These are phyloP conservation scores for Rubus idaeus DNA, from an alignment of 306 rosid species.

Conservation along the genomic window DNA sequence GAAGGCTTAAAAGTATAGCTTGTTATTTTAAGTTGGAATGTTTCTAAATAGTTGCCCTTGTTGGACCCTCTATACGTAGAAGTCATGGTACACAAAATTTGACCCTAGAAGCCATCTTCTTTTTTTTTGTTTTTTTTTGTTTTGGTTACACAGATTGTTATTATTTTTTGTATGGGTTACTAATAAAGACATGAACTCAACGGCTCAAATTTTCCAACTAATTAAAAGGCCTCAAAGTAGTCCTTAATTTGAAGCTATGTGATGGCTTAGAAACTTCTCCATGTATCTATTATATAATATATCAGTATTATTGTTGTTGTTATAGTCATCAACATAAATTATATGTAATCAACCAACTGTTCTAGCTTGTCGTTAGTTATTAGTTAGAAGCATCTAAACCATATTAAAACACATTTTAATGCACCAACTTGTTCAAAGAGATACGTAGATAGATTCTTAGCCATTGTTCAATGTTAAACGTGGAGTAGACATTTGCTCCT, in stretches of 20 bases:
- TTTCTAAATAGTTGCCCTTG: not conserved
- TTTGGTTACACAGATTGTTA: not conserved
- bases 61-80: constrained; percentile 6
- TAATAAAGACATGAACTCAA: not conserved
- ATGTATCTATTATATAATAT: not conserved
- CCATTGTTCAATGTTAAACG: no score
- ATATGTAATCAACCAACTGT: not conserved
- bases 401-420: not conserved
- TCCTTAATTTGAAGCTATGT: not conserved
- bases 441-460: not conserved
- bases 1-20: not conserved
- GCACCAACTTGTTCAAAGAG: constrained; percentile 7
- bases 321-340: not conserved
- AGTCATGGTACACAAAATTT: constrained; percentile 2
- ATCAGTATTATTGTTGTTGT: not conserved
- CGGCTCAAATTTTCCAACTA: not conserved
- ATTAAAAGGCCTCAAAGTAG: not conserved
- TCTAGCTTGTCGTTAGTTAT: constrained; percentile 1
- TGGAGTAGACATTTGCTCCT: no score
- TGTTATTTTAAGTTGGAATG: not conserved
- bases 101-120: not conserved
- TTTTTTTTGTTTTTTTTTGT: not conserved
- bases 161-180: not conserved
- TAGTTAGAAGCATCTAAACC: constrained; percentile 11
- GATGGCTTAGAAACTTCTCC: not conserved